Evolutionary conservation across 2,329 filamentous ascomycete species (phyloP).

Genomic region (Neonectria magnoliae): DNA sequence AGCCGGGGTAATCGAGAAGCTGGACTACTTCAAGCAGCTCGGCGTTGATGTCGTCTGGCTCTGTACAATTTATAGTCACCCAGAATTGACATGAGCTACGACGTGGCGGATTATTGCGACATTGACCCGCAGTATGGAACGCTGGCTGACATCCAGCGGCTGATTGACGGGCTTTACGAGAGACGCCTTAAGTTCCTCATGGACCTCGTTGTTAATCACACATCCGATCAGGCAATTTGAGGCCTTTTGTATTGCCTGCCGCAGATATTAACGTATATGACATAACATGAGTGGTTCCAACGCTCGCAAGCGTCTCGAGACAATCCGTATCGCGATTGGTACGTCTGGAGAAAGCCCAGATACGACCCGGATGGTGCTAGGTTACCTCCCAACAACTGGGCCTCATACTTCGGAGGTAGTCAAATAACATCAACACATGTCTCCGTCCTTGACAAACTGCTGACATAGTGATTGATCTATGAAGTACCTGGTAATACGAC

Average conservation of each 20-base stretch:
- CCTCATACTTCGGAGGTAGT: slow-evolving; percentile 49
- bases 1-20: slow-evolving; percentile 38
- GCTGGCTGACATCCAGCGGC: slow-evolving; percentile 68
- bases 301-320: slow-evolving; percentile 61
- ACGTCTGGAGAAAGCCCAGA: slow-evolving; percentile 62
- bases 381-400: slow-evolving; percentile 57
- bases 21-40: slow-evolving; percentile 41
- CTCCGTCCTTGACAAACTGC: no score
- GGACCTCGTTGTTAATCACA: slow-evolving; percentile 47
- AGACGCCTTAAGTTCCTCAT: slow-evolving; percentile 37
- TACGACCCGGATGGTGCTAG: slow-evolving; percentile 48
- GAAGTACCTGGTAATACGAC: slow-evolving; percentile 71
- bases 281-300: slow-evolving; percentile 64
- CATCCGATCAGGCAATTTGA: slow-evolving; percentile 4
- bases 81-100: slow-evolving; percentile 72
- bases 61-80: slow-evolving; percentile 51
- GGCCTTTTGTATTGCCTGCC: no score
- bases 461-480: no score
- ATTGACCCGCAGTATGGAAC: slow-evolving; percentile 66
- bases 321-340: slow-evolving; percentile 65
- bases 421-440: no score
- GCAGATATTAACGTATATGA: no score
- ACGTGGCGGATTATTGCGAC: slow-evolving; percentile 67
- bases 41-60: slow-evolving; percentile 37
- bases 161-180: slow-evolving; percentile 68